Conservation (phyloP, 257 asterid species). For the Avicennia marina region DNA sequence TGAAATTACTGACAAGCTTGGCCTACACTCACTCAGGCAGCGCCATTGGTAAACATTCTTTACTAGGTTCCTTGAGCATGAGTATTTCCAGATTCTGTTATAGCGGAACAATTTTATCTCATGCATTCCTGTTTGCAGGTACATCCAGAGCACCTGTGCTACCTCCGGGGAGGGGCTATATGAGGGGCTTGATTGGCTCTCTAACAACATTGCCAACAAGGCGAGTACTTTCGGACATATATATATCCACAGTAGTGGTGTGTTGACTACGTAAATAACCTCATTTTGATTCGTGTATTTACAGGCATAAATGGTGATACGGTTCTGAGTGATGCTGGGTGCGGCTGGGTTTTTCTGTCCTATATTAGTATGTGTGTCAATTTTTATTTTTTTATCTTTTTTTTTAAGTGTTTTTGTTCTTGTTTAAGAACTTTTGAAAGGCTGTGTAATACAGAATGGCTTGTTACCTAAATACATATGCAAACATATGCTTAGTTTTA, state of each 20-base stretch:
- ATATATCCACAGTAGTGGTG: background rate
- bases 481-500: slow-evolving; percentile 23
- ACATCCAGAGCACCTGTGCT: too few species aligned
- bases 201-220: slow-evolving; percentile 82
- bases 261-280: background rate
- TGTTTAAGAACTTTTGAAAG: slow-evolving; percentile 37
- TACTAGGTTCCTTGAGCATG: too few species aligned
- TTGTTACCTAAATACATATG: slow-evolving; percentile 29
- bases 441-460: slow-evolving; percentile 28
- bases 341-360: slow-evolving; percentile 49
- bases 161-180: too few species aligned
- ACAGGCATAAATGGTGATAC: slow-evolving; percentile 52
- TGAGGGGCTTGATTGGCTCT: too few species aligned
- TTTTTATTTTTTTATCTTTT: slow-evolving; percentile 18
- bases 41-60: slow-evolving; percentile 98
- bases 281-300: slow-evolving; percentile 9
- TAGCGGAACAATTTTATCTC: too few species aligned
- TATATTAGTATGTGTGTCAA: slow-evolving; percentile 33
- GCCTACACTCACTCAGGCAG: slow-evolving; percentile 93
- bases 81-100: too few species aligned
- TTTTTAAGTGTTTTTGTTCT: slow-evolving; percentile 22
- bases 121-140: too few species aligned
- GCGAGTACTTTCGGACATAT: slow-evolving; percentile 30
- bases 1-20: slow-evolving; percentile 93
- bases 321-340: slow-evolving; percentile 36